Conservation (phyloP, 768 basidiomycete species). For the Mycena floridula region DNA sequence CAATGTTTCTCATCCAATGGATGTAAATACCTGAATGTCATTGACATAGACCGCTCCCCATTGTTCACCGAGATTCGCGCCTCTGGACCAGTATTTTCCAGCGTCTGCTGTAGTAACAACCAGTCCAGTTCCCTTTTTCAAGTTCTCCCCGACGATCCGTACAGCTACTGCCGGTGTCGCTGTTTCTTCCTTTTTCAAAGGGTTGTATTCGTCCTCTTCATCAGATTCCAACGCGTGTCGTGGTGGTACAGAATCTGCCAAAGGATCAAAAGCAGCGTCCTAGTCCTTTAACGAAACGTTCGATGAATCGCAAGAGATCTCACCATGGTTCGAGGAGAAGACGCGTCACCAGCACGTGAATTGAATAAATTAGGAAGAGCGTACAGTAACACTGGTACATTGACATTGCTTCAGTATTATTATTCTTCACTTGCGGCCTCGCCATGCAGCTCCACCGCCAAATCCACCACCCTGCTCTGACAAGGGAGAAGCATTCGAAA, state of each 20-base stretch:
- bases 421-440: no score
- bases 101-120: conserved; percentile 42
- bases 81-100: conserved; percentile 43
- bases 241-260: conserved; percentile 50
- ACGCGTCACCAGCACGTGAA: no score
- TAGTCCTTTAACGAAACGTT: conserved; percentile 38
- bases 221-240: conserved; percentile 62
- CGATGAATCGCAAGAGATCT: no score
- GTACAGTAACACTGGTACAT: no score
- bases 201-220: conserved; percentile 58
- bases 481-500: no score
- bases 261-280: no score
- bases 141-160: conserved; percentile 31
- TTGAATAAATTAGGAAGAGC: no score
- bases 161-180: conserved; percentile 21
- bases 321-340: no score
- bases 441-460: no score
- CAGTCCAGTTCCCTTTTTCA: conserved; percentile 20
- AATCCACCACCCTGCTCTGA: no score
- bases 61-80: conserved; percentile 48
- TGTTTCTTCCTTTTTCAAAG: conserved; percentile 19
- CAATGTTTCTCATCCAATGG: neutral
- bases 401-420: no score
- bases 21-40: conserved; percentile 32
- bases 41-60: conserved; percentile 39